Base-by-base conservation (phyloP, 495 filamentous ascomycete genomes). In the Aspergillus egyptiacus region DNA sequence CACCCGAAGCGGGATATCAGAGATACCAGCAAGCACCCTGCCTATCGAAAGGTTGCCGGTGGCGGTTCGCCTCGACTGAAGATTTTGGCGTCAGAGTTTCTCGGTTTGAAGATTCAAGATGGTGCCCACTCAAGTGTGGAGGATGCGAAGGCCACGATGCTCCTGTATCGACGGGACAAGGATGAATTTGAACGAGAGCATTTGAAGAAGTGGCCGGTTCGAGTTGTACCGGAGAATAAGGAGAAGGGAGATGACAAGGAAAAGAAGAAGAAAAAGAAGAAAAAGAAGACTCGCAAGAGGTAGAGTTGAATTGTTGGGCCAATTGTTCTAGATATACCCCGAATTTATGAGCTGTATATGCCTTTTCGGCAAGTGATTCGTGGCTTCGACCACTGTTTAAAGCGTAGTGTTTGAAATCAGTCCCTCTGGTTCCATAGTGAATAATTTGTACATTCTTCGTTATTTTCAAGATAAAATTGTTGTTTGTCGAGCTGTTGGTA, bases 91-190 rank as follows among this genome's bases (percentile, higher is more conserved):
- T 77, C 78, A 54, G 82, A 91, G 63, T 69, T 94, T 20, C 64
- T 96, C 18, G 89, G 87, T 0, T 63, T 94, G 18, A 86, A 89
- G 45, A 94, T 97, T 38, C 91, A 96, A 60, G 71, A 63, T 3
- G 89, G 89, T 8, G 73, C 77, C 40, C 85, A 88, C 71, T 82
- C 63, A 50, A 86, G 77, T 66, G 76, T 96, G 36, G 90, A 96
- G 69, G 93, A 98, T 75, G 91, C 93, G 2, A 68, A 87, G 56
- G 89, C 85, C 20, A 81, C 87, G 5, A 96, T 98, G 89, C 69
- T 87, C 36, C 66, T 97, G 36, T 96, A 94, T 59, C 72, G 85
- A 51, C 75, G 78, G 39, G 81, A 86, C 53, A 97, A 95, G 67
- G 74, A 78, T 33, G 83, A 75, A 10, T 95, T 97, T 60, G 93